phyloP scores from a whole-genome alignment of 1,284 basidiomycete species.

The Trametes hirsuta region DNA sequence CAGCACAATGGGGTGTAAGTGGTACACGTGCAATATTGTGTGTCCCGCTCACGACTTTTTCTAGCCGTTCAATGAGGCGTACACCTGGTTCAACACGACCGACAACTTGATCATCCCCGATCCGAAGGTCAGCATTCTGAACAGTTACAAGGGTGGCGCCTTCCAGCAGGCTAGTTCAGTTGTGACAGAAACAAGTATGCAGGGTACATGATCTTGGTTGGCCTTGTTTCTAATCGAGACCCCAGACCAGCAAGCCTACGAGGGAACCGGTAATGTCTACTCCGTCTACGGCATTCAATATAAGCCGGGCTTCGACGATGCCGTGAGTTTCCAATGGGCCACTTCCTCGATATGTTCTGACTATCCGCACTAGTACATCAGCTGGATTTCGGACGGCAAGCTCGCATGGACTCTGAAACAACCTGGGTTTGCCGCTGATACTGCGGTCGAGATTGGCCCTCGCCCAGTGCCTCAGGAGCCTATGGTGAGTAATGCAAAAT shows the following conservation, averaged over 20 bases:
- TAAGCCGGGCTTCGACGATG: conserved; percentile 44
- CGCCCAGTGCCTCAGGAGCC: conserved; percentile 54
- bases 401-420: conserved; percentile 78
- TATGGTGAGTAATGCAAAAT: conserved; percentile 51
- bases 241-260: conserved; percentile 45
- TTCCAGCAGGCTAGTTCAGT: conserved; percentile 53
- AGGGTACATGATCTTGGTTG: too few species aligned
- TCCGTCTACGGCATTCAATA: conserved; percentile 70
- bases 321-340: conserved; percentile 26
- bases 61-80: conserved; percentile 51
- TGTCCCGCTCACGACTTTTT: neutral
- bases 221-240: conserved; percentile 40
- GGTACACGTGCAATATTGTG: neutral
- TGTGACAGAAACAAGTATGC: conserved; percentile 33
- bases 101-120: conserved; percentile 50
- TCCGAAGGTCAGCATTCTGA: conserved; percentile 45
- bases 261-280: conserved; percentile 47
- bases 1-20: conserved; percentile 47
- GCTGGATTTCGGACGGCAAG: conserved; percentile 72
- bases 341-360: neutral
- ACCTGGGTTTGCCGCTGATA: conserved; percentile 73
- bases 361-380: conserved; percentile 72
- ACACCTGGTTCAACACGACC: conserved; percentile 48
- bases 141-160: conserved; percentile 55
- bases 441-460: conserved; percentile 62